Evolutionary conservation across 1,139 yeast species (phyloP).

Genomic region (Scheffersomyces titani): DNA sequence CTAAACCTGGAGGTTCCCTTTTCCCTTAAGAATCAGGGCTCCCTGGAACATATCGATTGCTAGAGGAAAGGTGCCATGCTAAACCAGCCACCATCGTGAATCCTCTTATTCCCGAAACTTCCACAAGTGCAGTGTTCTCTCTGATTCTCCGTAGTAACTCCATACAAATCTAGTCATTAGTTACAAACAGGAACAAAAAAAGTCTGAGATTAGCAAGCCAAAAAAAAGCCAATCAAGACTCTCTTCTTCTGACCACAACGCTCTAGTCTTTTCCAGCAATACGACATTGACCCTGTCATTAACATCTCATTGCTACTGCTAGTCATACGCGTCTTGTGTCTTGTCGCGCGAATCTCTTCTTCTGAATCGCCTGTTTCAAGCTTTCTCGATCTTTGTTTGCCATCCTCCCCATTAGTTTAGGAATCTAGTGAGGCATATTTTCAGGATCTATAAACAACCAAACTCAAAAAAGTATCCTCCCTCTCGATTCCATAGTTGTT

Average conservation of each 20-base stretch:
- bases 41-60: not conserved
- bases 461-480: not conserved
- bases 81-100: not conserved
- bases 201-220: not conserved
- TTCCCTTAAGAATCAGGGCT: not conserved
- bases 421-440: not conserved
- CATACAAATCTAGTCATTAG: not conserved
- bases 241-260: not conserved
- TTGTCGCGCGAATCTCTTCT: not conserved
- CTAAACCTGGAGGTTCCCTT: not conserved
- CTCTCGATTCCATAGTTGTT: not conserved
- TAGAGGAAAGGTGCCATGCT: too few relatives aligned
- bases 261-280: not conserved
- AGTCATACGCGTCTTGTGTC: not conserved
- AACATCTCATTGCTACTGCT: not conserved
- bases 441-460: not conserved
- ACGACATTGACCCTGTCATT: not conserved
- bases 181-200: not conserved
- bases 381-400: not conserved
- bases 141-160: not conserved
- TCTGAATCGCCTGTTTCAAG: not conserved
- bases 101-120: not conserved
- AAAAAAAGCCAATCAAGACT: not conserved
- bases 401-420: not conserved
- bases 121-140: not conserved